These are phyloP conservation scores for Hypocreales sp. DNA, from an alignment of 2,329 filamentous ascomycete species.

Conservation along the genomic window DNA sequence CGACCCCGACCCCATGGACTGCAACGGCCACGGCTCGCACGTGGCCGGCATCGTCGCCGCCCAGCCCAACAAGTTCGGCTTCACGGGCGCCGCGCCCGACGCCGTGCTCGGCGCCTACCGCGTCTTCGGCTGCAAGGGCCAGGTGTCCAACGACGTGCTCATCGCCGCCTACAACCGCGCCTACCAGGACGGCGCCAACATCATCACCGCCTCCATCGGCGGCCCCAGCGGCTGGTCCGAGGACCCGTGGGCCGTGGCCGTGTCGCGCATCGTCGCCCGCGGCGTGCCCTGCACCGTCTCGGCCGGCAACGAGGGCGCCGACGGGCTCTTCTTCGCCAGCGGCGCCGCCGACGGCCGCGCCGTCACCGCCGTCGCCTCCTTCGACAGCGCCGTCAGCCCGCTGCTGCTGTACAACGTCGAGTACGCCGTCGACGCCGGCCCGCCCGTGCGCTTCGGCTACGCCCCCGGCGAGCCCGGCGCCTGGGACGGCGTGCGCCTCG, in stretches of 20 bases:
- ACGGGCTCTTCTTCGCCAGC: conserved; percentile 32
- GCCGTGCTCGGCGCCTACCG: conserved; percentile 40
- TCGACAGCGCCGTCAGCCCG: conserved; percentile 29
- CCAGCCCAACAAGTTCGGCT: conserved; percentile 33
- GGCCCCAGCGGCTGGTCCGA: conserved; percentile 34
- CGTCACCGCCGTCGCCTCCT: conserved; percentile 32
- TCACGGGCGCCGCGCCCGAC: conserved; percentile 40
- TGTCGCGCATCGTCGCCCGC: conserved; percentile 34
- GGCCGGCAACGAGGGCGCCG: conserved; percentile 32
- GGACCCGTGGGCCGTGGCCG: conserved; percentile 31
- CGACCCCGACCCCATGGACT: conserved; percentile 37
- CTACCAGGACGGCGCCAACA: conserved; percentile 41
- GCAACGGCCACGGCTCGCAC: conserved; percentile 44
- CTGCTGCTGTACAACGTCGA: conserved; percentile 24
- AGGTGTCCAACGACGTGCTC: conserved; percentile 37
- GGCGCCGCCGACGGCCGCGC: conserved; percentile 30
- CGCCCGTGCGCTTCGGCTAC: conserved; percentile 24
- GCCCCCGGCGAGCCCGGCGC: conserved; percentile 21
- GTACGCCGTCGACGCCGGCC: conserved; percentile 22
- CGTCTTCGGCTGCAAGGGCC: conserved; percentile 39
- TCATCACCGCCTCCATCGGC: conserved; percentile 42
- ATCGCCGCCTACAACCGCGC: conserved; percentile 44
- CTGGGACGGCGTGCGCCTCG: conserved; percentile 30
- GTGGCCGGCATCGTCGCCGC: conserved; percentile 48
- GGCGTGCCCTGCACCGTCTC: conserved; percentile 37